Conservation (phyloP, 2,329 filamentous ascomycete genomes). For the Paecilomyces fulvus region DNA sequence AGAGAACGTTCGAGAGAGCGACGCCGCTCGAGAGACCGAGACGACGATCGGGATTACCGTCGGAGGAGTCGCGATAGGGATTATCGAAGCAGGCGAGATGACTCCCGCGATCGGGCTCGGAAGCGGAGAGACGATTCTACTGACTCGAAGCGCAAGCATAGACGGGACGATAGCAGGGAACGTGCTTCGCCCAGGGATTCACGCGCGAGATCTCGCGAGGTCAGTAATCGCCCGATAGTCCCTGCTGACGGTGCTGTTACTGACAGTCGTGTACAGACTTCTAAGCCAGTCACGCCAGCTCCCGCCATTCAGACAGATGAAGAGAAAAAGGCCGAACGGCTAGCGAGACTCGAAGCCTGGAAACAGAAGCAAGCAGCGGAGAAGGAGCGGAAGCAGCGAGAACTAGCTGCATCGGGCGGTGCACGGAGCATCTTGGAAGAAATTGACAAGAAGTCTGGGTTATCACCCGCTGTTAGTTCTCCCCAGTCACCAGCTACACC, state of each 20-base stretch:
- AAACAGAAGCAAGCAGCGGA: constrained; percentile 76
- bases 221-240: constrained; percentile 31
- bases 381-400: constrained; percentile 63
- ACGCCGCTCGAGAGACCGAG: constrained; percentile 49
- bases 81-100: constrained; percentile 61
- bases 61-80: constrained; percentile 61
- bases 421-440: constrained; percentile 61
- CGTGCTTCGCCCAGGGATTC: constrained; percentile 43
- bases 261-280: constrained; percentile 35
- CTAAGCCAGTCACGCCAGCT: constrained; percentile 42
- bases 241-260: constrained; percentile 8
- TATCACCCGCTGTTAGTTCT: constrained; percentile 45
- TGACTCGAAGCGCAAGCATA: constrained; percentile 60
- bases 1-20: constrained; percentile 59
- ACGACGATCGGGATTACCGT: constrained; percentile 50
- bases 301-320: constrained; percentile 53
- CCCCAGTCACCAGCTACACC: constrained; percentile 44
- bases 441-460: constrained; percentile 61
- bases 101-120: constrained; percentile 58
- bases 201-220: constrained; percentile 48
- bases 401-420: constrained; percentile 54
- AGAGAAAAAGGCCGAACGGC: constrained; percentile 69
- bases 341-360: constrained; percentile 81
- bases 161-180: constrained; percentile 57
- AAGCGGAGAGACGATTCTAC: constrained; percentile 61